Conservation (phyloP, 768 basidiomycete species). For the Tylopilus vinaceipallidus region DNA sequence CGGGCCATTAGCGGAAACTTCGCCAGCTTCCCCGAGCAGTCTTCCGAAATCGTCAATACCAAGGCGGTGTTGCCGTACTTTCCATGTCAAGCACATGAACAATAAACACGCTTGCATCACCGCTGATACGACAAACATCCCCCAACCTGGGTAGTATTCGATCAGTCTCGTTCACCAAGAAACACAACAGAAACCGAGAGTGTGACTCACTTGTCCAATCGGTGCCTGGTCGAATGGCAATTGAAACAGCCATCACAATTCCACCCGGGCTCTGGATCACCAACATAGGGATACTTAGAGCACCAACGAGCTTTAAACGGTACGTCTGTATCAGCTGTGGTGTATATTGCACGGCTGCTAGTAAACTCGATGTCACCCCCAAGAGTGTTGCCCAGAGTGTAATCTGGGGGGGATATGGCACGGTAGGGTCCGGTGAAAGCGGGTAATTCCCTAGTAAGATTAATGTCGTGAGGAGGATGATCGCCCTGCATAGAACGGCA, state of each 20-base stretch:
- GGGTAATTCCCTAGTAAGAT: conserved; percentile 52
- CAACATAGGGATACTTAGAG: conserved; percentile 95
- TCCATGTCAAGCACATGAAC: conserved; percentile 85
- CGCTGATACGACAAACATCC: conserved; percentile 77
- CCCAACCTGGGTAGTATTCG: conserved; percentile 55
- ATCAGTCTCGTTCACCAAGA: neutral
- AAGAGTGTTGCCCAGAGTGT: conserved; percentile 81
- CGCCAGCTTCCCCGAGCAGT: conserved; percentile 33
- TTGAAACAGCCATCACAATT: conserved; percentile 80
- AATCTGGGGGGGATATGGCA: conserved; percentile 38
- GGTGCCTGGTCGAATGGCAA: conserved; percentile 74
- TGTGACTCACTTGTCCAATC: conserved; percentile 74
- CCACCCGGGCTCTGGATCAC: conserved; percentile 90
- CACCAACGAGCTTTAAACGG: conserved; percentile 77
- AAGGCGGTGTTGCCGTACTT: conserved; percentile 67
- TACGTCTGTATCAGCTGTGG: conserved; percentile 88
- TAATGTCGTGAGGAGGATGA: conserved; percentile 60
- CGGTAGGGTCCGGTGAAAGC: conserved; percentile 34
- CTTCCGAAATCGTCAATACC: conserved; percentile 90
- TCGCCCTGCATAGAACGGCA: conserved; percentile 10
- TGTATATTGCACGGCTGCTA: conserved; percentile 83
- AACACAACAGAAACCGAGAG: neutral
- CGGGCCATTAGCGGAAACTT: neutral
- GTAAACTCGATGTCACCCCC: conserved; percentile 73
- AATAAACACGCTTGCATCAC: conserved; percentile 81